Conservation (phyloP, 768 basidiomycete species). For the Amanita muscaria region DNA sequence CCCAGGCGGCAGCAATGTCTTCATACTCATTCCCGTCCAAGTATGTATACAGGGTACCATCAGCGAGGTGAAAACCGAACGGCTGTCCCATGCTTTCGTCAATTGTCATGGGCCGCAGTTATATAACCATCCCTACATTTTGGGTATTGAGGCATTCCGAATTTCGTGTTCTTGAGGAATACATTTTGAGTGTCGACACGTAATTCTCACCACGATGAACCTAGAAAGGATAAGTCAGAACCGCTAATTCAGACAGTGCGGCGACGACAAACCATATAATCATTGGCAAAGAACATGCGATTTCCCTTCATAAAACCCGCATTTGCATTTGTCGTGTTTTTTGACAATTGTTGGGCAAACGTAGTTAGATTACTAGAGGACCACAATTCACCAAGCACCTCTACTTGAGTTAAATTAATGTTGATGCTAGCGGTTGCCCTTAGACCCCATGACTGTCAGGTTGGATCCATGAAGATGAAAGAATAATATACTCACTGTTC, state of each 20-base stretch:
- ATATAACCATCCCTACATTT: conserved; percentile 32
- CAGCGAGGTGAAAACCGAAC: conserved; percentile 60
- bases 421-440: conserved; percentile 48
- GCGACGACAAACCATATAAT: conserved; percentile 49
- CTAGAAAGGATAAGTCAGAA: conserved; percentile 21
- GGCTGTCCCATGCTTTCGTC: conserved; percentile 26
- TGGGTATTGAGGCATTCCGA: conserved; percentile 59
- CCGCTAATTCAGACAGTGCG: not conserved
- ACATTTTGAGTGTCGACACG: conserved; percentile 56
- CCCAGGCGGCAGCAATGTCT: conserved; percentile 64
- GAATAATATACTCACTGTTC: conserved; percentile 28
- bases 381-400: conserved; percentile 45
- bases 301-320: conserved; percentile 47
- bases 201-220: conserved; percentile 55
- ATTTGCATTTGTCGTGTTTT: conserved; percentile 36
- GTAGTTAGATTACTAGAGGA: conserved; percentile 30
- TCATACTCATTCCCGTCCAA: conserved; percentile 61
- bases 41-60: conserved; percentile 59
- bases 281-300: conserved; percentile 55
- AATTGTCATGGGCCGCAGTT: not conserved
- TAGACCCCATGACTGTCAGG: conserved; percentile 14
- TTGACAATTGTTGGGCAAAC: conserved; percentile 31
- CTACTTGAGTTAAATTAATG: conserved; percentile 45
- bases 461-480: not conserved
- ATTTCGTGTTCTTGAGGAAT: conserved; percentile 47